Conservation (phyloP, 2,329 filamentous ascomycete genomes). For the Cladosporium sp. region DNA sequence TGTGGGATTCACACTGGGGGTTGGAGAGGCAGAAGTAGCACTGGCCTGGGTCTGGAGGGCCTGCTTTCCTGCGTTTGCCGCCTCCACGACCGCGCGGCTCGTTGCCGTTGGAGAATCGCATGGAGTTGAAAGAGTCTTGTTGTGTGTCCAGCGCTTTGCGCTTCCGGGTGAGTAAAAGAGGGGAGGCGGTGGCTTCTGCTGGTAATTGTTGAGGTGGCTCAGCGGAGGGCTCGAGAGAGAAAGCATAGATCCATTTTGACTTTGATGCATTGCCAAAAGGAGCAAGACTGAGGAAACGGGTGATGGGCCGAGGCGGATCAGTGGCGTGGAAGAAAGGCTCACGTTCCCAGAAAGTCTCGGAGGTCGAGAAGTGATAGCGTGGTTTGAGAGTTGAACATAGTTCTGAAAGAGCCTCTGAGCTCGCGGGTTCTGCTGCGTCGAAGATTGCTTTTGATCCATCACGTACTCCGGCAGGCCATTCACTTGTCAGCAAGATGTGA, state of each 20-base stretch:
- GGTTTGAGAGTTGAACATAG: constrained; percentile 76
- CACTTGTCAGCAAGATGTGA: constrained; percentile 81
- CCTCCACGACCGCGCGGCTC: constrained; percentile 30
- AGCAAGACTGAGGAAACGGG: constrained; percentile 87
- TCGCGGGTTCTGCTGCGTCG: constrained; percentile 43
- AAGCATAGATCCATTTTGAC: constrained; percentile 74
- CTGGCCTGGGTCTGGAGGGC: constrained; percentile 56
- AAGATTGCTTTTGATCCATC: constrained; percentile 19
- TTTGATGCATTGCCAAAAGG: constrained; percentile 71
- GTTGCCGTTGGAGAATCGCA: constrained; percentile 50
- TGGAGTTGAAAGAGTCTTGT: constrained; percentile 30
- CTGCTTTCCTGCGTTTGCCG: constrained; percentile 36
- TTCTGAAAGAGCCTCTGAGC: constrained; percentile 68
- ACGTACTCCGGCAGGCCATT: constrained; percentile 71
- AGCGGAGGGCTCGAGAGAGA: constrained; percentile 58
- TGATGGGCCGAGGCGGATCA: constrained; percentile 52
- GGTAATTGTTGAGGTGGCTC: constrained; percentile 61
- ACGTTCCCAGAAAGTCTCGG: constrained; percentile 76
- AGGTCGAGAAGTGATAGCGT: constrained; percentile 82
- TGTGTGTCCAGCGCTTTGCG: constrained; percentile 32
- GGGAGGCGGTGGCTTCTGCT: constrained; percentile 68
- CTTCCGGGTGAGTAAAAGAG: constrained; percentile 60
- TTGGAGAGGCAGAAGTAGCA: constrained; percentile 98
- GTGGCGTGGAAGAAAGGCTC: constrained; percentile 78
- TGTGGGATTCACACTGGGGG: constrained; percentile 74